Conservation (phyloP, 257 asterid genomes). For the Gentiana straminea region DNA sequence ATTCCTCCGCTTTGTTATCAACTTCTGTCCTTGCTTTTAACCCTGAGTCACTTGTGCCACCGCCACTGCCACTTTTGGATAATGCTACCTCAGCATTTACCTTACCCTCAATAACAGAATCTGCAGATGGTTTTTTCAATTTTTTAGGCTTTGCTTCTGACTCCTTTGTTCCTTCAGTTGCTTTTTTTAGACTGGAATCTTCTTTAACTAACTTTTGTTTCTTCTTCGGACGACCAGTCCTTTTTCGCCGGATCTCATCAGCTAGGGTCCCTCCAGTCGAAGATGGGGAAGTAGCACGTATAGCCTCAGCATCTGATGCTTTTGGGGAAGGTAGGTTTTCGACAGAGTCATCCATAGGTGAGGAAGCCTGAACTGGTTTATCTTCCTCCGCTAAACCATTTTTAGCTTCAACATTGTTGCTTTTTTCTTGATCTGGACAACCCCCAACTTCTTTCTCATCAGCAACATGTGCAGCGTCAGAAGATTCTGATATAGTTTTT, state of each 20-base stretch:
- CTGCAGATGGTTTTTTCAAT: slow-evolving; percentile 18
- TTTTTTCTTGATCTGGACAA: slow-evolving; percentile 23
- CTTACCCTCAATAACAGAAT: slow-evolving; percentile 30
- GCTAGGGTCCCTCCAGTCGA: slow-evolving; percentile 31
- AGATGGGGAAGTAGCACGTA: slow-evolving; percentile 35
- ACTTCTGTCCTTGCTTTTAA: slow-evolving; percentile 8
- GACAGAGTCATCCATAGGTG: slow-evolving; percentile 29
- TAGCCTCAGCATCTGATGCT: slow-evolving; percentile 38
- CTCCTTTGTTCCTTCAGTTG: slow-evolving; percentile 35
- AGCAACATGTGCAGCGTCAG: slow-evolving; percentile 26
- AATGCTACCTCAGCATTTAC: slow-evolving; percentile 24
- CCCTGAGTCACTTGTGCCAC: slow-evolving; percentile 34
- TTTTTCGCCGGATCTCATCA: slow-evolving; percentile 31
- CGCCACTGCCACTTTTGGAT: slow-evolving; percentile 32
- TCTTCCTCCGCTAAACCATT: slow-evolving; percentile 29
- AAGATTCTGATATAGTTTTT: slow-evolving; percentile 25
- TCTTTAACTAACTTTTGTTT: slow-evolving; percentile 34
- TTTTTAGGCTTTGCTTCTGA: slow-evolving; percentile 22
- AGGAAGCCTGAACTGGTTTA: slow-evolving; percentile 25
- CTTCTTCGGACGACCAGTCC: slow-evolving; percentile 19
- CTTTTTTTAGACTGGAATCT: slow-evolving; percentile 34
- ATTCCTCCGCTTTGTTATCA: slow-evolving; percentile 12
- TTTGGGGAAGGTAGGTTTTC: slow-evolving; percentile 31
- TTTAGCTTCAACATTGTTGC: slow-evolving; percentile 18
- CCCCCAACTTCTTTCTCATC: slow-evolving; percentile 34